phyloP scores from a whole-genome alignment of 148 eudicot genomes.

The Rhododendron simsii region DNA sequence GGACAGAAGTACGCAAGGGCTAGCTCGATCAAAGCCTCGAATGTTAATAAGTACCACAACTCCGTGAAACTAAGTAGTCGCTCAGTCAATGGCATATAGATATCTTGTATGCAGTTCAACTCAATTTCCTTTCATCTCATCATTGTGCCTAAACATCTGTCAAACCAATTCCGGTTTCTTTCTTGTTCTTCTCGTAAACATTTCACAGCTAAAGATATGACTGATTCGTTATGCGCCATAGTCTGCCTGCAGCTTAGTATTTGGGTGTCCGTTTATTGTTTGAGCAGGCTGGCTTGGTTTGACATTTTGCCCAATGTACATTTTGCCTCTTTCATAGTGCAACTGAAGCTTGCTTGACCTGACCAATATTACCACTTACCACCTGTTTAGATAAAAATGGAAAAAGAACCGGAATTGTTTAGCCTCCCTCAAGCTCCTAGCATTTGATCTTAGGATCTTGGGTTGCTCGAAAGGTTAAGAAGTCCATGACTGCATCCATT shows the following conservation, averaged over 20 bases:
- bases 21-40: background rate
- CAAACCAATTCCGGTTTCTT: no score
- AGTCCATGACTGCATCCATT: background rate
- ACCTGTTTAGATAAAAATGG: background rate
- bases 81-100: background rate
- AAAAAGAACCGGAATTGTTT: background rate
- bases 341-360: background rate
- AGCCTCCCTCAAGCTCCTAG: background rate
- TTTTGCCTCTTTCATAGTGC: background rate
- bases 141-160: background rate
- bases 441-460: background rate
- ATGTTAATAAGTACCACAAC: background rate
- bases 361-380: background rate
- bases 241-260: background rate
- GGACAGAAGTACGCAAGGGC: background rate
- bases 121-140: background rate
- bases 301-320: no score
- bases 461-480: background rate
- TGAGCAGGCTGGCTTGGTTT: no score
- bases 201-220: background rate
- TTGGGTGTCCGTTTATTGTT: background rate
- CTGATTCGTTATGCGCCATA: background rate
- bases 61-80: background rate
- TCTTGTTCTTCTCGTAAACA: no score
- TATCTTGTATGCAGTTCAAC: background rate